A percentile compares a stretch with the other conserved stretches of the same genome.
Conservation (phyloP, 306 rosid genomes). For the Datisca glomerata region DNA sequence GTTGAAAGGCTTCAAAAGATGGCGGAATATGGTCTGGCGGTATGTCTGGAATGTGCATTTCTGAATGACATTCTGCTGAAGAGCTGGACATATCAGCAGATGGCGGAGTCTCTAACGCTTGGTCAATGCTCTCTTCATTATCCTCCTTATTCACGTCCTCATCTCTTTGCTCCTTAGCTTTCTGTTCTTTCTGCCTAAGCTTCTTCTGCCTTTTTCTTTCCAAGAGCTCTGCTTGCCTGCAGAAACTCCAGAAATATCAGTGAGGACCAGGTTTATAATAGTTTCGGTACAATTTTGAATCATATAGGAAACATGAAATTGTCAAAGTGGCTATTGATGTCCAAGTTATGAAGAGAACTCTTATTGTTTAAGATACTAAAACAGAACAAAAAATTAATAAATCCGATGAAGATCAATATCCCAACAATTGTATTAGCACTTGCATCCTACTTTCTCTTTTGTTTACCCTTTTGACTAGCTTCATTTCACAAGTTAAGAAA, state of each 20-base stretch:
- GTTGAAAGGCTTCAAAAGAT: conserved; percentile 20
- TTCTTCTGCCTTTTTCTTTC: conserved; percentile 69
- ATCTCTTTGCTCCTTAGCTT: conserved; percentile 35
- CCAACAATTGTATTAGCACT: too few relatives aligned
- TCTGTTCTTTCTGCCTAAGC: conserved; percentile 68
- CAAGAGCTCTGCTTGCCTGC: conserved; percentile 61
- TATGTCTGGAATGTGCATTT: conserved; percentile 17
- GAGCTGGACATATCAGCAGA: conserved; percentile 29
- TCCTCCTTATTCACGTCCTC: conserved; percentile 36
- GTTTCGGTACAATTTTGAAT: too few relatives aligned
- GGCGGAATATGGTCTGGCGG: conserved; percentile 21
- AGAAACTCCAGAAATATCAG: conserved; percentile 8
- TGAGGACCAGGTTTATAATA: conserved; percentile 7
- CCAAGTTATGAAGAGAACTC: too few relatives aligned
- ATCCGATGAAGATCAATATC: too few relatives aligned
- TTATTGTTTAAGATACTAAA: too few relatives aligned
- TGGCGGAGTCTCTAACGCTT: conserved; percentile 20
- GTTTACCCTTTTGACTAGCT: too few relatives aligned
- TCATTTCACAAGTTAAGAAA: too few relatives aligned
- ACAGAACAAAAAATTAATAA: too few relatives aligned
- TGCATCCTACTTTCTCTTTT: too few relatives aligned
- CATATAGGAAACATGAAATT: too few relatives aligned
- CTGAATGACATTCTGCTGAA: conserved; percentile 23
- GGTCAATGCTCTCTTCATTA: conserved; percentile 19
- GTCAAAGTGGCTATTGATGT: too few relatives aligned